Base-by-base conservation (phyloP, 1,139 yeast genomes). In the Yamadazyma diospyri region DNA sequence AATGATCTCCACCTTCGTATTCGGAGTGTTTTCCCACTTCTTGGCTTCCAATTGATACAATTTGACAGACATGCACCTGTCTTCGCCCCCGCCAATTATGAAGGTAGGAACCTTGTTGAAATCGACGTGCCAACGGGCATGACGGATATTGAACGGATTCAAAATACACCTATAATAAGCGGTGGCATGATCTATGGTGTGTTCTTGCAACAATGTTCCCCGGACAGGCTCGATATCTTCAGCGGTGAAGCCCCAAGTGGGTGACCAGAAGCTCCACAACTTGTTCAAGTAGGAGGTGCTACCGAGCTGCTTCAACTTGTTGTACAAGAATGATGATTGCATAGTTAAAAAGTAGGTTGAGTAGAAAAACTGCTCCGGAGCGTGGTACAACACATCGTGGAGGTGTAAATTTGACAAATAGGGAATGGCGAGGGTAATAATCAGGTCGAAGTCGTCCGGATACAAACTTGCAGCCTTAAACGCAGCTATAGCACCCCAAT, bases 401-500 rank as follows among this genome's bases (percentile, higher is more conserved):
- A 43, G 21, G 5, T 48, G 47, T 25, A 66, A 32, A 27, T 58
- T 59, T 5, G 56, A 37, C 13, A 65, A 30, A 34, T 61, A 62
- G 2, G 74, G 74, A 36, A 68, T 67, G 5, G 72, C 70, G 47
- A 68, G 44, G 9, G 64, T 53, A 10, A 53, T 63, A 40, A 58
- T 50, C n/a, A 67, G 59, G 2, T 64, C 48, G 16, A 68, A 43
- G 34, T 55, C 39, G 7, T 64, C 63, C 0, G 73, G 73, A 36
- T 54, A 65, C 35, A 57, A 33, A 24, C 52, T 48, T 2, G 71
- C 66, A 2, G 65, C 48, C 40, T 63, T 62, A 46, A 55, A 66
- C 9, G 64, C 45, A 20, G 57, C 50, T 16, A 64, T 47, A 2
- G 74, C 72, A 17, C 74, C 74, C 74, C 74, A 68, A 45, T 68